phyloP scores from a whole-genome alignment of 495 filamentous ascomycete species.

The Aspergillus panamensis region DNA sequence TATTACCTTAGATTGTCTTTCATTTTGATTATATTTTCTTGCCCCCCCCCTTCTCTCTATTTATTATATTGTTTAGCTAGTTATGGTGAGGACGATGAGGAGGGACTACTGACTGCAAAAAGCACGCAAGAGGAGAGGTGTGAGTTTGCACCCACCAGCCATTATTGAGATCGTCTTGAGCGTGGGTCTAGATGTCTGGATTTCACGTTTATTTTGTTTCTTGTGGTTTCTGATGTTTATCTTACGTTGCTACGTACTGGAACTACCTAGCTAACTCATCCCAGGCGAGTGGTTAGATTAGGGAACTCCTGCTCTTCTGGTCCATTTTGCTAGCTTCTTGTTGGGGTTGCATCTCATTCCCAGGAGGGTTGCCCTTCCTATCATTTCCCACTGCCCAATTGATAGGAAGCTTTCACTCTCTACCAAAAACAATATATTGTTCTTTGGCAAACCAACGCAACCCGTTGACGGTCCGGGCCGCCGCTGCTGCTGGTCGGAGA shows the following conservation, averaged over 20 bases:
- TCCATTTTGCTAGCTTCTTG: too few species aligned
- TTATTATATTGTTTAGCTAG: background rate
- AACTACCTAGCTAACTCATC: too few species aligned
- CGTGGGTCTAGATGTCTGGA: background rate
- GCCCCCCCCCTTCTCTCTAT: background rate
- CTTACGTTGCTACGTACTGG: too few species aligned
- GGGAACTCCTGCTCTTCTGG: too few species aligned
- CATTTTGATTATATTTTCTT: background rate
- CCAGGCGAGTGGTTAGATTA: too few species aligned
- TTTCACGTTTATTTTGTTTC: background rate
- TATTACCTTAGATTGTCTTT: background rate
- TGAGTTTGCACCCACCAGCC: background rate
- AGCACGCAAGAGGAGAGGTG: background rate
- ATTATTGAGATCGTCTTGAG: constrained; percentile 3
- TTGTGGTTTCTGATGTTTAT: background rate
- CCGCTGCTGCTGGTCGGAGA: constrained; percentile 4
- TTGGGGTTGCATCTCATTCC: too few species aligned
- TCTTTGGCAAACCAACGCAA: background rate
- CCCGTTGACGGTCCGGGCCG: constrained; percentile 10
- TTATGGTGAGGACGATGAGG: background rate
- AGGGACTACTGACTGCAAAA: background rate
- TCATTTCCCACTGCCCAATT: too few species aligned
- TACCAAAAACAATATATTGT: too few species aligned
- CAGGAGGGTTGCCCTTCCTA: too few species aligned
- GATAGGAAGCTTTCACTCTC: too few species aligned